A percentile compares a stretch with the other conserved stretches of the same genome.
Conservation (phyloP, 805 yeast genomes). For the Blastobotrys mokoenaii region DNA sequence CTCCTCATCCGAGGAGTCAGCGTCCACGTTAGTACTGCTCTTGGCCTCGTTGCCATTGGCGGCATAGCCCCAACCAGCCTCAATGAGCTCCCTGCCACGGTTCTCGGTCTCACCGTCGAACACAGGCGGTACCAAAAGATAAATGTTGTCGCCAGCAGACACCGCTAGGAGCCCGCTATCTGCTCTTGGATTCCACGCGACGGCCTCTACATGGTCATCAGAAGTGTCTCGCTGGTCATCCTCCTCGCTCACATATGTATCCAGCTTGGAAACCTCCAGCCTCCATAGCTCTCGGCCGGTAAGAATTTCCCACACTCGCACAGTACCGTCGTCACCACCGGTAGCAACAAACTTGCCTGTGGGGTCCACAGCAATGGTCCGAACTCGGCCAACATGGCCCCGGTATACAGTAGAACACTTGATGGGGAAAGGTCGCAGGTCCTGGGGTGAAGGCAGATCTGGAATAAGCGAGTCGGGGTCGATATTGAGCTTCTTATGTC, state of each 20-base stretch:
- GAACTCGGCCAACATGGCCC: slow-evolving; percentile 79
- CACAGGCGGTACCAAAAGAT: slow-evolving; percentile 79
- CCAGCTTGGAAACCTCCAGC: slow-evolving; percentile 25
- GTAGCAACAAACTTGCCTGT: slow-evolving; percentile 93
- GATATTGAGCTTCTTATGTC: slow-evolving; percentile 80
- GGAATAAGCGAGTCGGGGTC: slow-evolving; percentile 96
- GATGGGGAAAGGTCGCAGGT: slow-evolving; percentile 93
- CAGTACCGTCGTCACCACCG: slow-evolving; percentile 94
- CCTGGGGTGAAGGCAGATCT: slow-evolving; percentile 93
- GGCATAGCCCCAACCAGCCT: slow-evolving; percentile 86
- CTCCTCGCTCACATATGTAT: slow-evolving; percentile 25
- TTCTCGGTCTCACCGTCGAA: slow-evolving; percentile 86
- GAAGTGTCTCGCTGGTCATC: slow-evolving; percentile 36
- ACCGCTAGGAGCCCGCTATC: slow-evolving; percentile 74
- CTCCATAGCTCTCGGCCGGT: slow-evolving; percentile 91
- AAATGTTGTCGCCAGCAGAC: slow-evolving; percentile 72
- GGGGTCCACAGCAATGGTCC: slow-evolving; percentile 79
- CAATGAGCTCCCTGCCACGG: slow-evolving; percentile 66
- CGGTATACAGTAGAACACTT: slow-evolving; percentile 72
- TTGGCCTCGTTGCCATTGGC: slow-evolving; percentile 27
- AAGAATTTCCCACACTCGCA: slow-evolving; percentile 91
- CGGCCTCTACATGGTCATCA: slow-evolving; percentile 70
- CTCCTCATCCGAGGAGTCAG: slow-evolving; percentile 30
- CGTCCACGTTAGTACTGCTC: slow-evolving; percentile 21
- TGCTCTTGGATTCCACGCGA: slow-evolving; percentile 85